A percentile compares a stretch with the other conserved stretches of the same genome.
phyloP scores from a whole-genome alignment of 176 grass and related monocot species.

The Elymus sibiricus region DNA sequence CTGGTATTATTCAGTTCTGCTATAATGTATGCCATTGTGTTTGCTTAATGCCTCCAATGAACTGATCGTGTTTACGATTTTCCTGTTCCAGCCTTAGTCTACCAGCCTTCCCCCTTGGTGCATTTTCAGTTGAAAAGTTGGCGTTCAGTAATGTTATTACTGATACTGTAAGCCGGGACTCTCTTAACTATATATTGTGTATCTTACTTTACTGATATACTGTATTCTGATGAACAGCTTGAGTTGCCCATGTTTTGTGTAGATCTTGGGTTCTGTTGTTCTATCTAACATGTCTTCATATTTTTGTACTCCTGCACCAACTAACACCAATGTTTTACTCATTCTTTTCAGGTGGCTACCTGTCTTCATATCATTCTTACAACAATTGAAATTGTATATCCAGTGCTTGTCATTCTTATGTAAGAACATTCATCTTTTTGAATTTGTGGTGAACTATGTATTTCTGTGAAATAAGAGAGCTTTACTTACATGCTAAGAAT shows the following conservation, averaged over 20 bases:
- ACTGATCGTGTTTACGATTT: not conserved
- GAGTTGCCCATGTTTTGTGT: not conserved
- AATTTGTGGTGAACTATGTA: conserved; percentile 10
- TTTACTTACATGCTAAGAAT: not conserved
- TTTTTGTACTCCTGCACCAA: not conserved
- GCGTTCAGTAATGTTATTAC: conserved; percentile 59
- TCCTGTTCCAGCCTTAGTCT: conserved; percentile 65
- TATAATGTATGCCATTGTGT: not conserved
- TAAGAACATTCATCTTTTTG: conserved; percentile 40
- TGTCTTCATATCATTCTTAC: conserved; percentile 59
- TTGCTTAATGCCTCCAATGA: not conserved
- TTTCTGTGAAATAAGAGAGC: not conserved
- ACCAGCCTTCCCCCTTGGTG: conserved; percentile 56
- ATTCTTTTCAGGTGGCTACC: conserved; percentile 56
- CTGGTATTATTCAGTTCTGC: conserved; percentile 55
- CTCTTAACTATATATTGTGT: not conserved
- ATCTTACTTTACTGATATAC: conserved; percentile 7
- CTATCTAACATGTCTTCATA: not conserved
- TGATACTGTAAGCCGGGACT: conserved; percentile 60
- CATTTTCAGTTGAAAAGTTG: conserved; percentile 83
- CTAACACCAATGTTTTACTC: not conserved
- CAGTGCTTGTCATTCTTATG: conserved; percentile 84
- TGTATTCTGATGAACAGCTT: not conserved
- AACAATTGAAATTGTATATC: conserved; percentile 70
- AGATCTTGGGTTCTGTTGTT: conserved; percentile 4